Percentiles rank a stretch among this genome's conserved stretches.
These are phyloP conservation scores for Kokia cookei DNA, from an alignment of 441 rosid species.

Conservation along the genomic window DNA sequence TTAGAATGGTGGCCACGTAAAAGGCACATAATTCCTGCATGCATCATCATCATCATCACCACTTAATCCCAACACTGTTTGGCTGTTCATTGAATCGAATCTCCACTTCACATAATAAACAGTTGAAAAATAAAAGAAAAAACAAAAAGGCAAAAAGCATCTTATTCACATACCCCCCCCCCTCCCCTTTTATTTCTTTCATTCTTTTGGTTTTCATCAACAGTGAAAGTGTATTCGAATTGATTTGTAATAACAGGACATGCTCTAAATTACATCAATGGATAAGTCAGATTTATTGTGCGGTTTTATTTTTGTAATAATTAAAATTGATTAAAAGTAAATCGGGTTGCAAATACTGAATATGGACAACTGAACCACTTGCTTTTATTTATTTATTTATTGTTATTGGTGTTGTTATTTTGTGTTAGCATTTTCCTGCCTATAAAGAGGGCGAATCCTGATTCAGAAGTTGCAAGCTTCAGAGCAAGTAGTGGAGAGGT, in stretches of 20 bases:
- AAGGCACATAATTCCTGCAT: slow-evolving; percentile 6
- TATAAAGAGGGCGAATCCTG: slow-evolving; percentile 48
- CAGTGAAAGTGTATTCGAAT: slow-evolving; percentile 10
- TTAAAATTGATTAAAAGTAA: too few species aligned
- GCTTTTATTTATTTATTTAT: too few species aligned
- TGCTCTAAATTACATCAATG: slow-evolving; percentile 8
- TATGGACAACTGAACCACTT: too few species aligned
- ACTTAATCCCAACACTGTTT: slow-evolving; percentile 31
- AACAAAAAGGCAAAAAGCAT: slow-evolving; percentile 4
- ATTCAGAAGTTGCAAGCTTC: slow-evolving; percentile 19
- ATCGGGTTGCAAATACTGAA: too few species aligned
- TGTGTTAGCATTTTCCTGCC: slow-evolving; percentile 18
- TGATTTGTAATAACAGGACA: slow-evolving; percentile 7
- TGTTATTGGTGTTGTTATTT: not conserved
- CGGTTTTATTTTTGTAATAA: too few species aligned
- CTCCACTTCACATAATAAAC: slow-evolving; percentile 29
- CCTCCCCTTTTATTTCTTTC: not conserved
- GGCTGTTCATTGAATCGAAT: slow-evolving; percentile 41
- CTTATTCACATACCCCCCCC: slow-evolving; percentile 1
- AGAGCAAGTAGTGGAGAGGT: not conserved
- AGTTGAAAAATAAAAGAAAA: not conserved
- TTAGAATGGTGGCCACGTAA: slow-evolving; percentile 20
- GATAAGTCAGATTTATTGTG: slow-evolving; percentile 9
- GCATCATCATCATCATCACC: slow-evolving; percentile 21
- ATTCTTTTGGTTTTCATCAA: not conserved